Base-by-base conservation (phyloP, 192 early-diverging fungal species). In the Thoreauomyces humboldtii region DNA sequence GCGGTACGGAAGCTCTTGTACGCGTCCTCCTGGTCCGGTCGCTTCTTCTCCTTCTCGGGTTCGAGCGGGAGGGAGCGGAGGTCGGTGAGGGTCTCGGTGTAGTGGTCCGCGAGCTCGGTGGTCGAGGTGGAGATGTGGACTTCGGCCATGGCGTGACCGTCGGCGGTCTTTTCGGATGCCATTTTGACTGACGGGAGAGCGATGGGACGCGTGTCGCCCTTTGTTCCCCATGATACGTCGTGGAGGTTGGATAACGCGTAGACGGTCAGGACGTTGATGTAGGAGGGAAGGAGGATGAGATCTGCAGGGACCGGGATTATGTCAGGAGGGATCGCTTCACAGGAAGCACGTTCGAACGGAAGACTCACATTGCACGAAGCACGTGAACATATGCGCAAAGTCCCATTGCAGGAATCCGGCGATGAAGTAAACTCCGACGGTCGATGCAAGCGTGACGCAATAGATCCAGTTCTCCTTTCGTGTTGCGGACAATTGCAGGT, bases 171-270 rank as follows among this genome's bases (percentile, higher is more conserved):
- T 45, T 37, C 33, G 29, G 61, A 22, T 25, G 48, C 28, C 15
- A 27, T 17, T 17, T 34, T 38, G 5, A 70, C 61, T 1, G 43
- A 64, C 45, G 50, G 72, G 17, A 71, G 70, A 2, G 43, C 33
- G 1, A 76, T 77, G 25, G 82, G 67, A 69, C 88, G 87, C 51
- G 86, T 87, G 12, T 83, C 79, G 24, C 89, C 90, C 41, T 97
- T 97, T 33, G 95, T 98, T 38, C 95, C 95, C 95, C 95, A 98
- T 9, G 88, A 88, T 54, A 96, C 90, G 68, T 94, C 93, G 77
- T 93, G 91, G 0, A 90, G 89, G 79, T 94, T 94, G 70, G 88
- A 92, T 17, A 79, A 62, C 7, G 92, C 89, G 48, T 91, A 93
- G 4, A 93, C 88, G 79, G 86, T 91, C 43, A 94, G 78, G 46